Evolutionary conservation across 495 filamentous ascomycete species (phyloP), one percentile per base, ranked within the genome.

Genomic region (Penicillium alfredii): DNA sequence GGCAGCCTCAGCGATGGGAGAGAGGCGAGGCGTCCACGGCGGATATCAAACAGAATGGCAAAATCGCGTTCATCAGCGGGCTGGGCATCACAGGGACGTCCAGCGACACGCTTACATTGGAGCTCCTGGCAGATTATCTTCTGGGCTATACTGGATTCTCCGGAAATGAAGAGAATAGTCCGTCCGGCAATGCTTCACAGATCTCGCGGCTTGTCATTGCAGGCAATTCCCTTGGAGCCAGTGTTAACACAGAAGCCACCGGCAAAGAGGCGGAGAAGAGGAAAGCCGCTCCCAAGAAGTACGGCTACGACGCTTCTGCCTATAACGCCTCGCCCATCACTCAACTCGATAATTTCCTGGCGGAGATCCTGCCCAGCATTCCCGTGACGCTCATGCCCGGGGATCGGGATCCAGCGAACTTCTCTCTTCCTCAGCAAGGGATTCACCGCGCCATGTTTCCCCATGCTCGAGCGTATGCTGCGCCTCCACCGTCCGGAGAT

Each of bases 191-290:
- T 35, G 64, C 84, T 2, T 71, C 80, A 1, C 72, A 75, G 12
- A 92, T 99, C 44, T 82, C 80, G 20, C 79, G 88, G 7, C 72
- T 99, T 10, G 78, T 99, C 38, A 86, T 99, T 42, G 89, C 88
- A 4, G 92, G 92, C 10, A 89, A 95, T 58, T 94, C 88, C 3
- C 74, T 97, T 13, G 70, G 76, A 1, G 70, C 80, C 17, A 71
- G 73, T 9, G 59, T 77, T 10, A 56, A 61, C 12, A 30, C 30
- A 4, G 57, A 54, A 8, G 33, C 31, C 14, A 32, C 56, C 13
- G 56, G 60, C n/a, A 42, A 53, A 8, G 58, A 56, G 9, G 38
- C 34, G 2, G 41, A 33, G 1, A 55, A 55, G 33, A 74, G 73
- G 45, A 78, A 76, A 38, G 53, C 55, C 15, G 51, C 49, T 4